These are phyloP conservation scores for Polychaeton citri DNA, from an alignment of 2,329 filamentous ascomycete genomes.

Conservation along the genomic window DNA sequence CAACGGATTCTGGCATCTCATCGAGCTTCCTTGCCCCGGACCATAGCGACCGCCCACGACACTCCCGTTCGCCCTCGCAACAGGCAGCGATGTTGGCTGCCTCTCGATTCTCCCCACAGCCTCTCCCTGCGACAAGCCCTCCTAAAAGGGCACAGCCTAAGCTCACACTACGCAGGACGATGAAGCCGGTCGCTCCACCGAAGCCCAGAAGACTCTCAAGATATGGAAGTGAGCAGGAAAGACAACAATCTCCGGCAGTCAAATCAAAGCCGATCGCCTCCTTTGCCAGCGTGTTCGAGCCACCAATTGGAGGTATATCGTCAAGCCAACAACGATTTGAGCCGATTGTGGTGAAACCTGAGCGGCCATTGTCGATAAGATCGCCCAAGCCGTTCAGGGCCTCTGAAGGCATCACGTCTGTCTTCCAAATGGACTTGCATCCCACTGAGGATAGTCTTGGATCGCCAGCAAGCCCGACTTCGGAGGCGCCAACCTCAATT, in stretches of 20 bases:
- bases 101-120: conserved; percentile 8
- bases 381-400: conserved; percentile 28
- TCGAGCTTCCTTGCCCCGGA: conserved; percentile 3
- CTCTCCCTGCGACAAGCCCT: conserved; percentile 1
- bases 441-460: too few relatives aligned
- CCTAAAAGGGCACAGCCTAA: neutral
- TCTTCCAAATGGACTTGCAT: conserved; percentile 17
- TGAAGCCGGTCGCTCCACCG: neutral
- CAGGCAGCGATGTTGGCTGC: conserved; percentile 17
- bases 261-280: too few relatives aligned
- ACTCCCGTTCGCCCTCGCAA: conserved; percentile 10
- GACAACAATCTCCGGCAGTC: too few relatives aligned
- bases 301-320: too few relatives aligned
- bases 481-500: neutral
- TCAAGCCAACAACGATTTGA: conserved; percentile 7
- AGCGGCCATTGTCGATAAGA: conserved; percentile 19
- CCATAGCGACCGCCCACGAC: neutral
- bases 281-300: too few relatives aligned
- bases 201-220: neutral
- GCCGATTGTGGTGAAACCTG: conserved; percentile 11
- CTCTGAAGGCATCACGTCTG: conserved; percentile 15
- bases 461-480: too few relatives aligned
- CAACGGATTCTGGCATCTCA: neutral
- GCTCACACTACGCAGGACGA: neutral
- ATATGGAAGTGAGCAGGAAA: too few relatives aligned